A percentile compares a stretch with the other conserved stretches of the same genome.
These are phyloP conservation scores for apple (Malus domestica) DNA, from an alignment of 306 rosid species.

Conservation along the genomic window ASM211411v1 NC_041790.1:11299001-11299500, in stretches of 20 bases:
- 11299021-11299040: too few species aligned
- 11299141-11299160: background rate
- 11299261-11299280: conserved; percentile 81
- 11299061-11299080: too few species aligned
- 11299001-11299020: too few species aligned
- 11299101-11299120: too few species aligned
- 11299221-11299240: conserved; percentile 40
- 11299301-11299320: conserved; percentile 18
- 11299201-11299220: conserved; percentile 36
- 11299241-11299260: conserved; percentile 26
- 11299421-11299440: background rate
- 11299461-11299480: background rate
- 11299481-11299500: background rate
- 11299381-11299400: background rate
- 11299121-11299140: background rate
- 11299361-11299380: background rate
- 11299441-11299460: background rate
- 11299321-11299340: conserved; percentile 17
- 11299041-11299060: too few species aligned
- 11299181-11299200: conserved; percentile 1
- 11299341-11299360: background rate
- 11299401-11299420: background rate
- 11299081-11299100: too few species aligned
- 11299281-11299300: conserved; percentile 20
- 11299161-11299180: background rate